These are phyloP conservation scores for Leccinum rimulosum DNA, from an alignment of 768 basidiomycete species.

Conservation along the genomic window DNA sequence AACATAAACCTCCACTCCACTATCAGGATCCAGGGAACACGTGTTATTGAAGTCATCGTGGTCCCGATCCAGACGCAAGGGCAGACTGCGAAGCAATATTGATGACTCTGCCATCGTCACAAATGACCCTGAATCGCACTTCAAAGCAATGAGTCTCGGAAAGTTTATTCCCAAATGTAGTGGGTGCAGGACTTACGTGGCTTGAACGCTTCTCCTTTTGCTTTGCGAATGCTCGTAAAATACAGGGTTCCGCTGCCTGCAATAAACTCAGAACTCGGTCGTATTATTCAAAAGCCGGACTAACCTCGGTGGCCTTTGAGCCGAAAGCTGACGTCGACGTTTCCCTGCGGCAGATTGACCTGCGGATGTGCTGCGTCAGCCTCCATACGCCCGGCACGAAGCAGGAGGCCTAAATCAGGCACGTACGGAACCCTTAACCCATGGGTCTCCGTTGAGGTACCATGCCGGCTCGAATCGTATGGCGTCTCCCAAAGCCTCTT, in stretches of 20 bases:
- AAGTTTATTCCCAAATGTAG: neutral
- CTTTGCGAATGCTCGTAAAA: constrained; percentile 79
- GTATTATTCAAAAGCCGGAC: constrained; percentile 9
- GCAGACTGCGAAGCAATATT: constrained; percentile 23
- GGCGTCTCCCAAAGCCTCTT: constrained; percentile 59
- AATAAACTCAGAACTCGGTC: neutral
- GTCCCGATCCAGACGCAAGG: neutral
- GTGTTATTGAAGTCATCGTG: neutral
- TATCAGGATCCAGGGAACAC: neutral
- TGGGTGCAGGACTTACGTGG: constrained; percentile 42
- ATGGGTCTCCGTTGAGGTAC: constrained; percentile 75
- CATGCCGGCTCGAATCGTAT: constrained; percentile 34
- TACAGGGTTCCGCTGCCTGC: constrained; percentile 74
- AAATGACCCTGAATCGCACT: constrained; percentile 70
- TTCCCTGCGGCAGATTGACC: constrained; percentile 74
- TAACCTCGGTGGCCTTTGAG: constrained; percentile 69
- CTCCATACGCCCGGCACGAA: neutral
- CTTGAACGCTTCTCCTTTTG: constrained; percentile 67
- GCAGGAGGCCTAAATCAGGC: neutral
- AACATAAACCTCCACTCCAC: neutral
- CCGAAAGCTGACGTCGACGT: constrained; percentile 75
- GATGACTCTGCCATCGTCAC: constrained; percentile 55
- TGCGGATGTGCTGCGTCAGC: constrained; percentile 23
- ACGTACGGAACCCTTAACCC: constrained; percentile 65
- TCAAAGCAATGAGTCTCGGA: neutral